Evolutionary conservation across 306 rosid genomes (phyloP).

Genomic region (Urtica urens): DNA sequence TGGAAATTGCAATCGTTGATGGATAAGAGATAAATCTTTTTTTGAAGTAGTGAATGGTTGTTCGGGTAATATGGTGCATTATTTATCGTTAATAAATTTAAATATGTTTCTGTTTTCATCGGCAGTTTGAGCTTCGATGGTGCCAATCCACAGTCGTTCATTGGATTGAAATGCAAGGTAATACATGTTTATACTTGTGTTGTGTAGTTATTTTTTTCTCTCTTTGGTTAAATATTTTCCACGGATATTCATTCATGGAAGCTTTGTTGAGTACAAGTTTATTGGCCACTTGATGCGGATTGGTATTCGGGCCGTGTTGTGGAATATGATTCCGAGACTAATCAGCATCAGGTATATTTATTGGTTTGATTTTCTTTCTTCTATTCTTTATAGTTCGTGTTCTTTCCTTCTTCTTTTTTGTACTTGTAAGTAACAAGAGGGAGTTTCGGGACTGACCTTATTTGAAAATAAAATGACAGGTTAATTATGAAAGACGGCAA

Average conservation of each 20-base stretch:
- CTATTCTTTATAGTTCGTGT: no score
- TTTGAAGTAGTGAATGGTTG: not conserved
- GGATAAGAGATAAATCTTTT: no score
- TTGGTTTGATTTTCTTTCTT: no score
- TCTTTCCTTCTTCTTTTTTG: no score
- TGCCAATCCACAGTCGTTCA: slow-evolving; percentile 55
- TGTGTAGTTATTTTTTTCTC: no score
- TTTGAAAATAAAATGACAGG: no score
- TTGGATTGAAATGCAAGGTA: slow-evolving; percentile 94
- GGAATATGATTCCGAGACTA: slow-evolving; percentile 43
- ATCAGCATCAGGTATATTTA: slow-evolving; percentile 58
- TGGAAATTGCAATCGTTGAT: no score
- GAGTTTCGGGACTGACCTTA: no score
- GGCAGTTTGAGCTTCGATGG: slow-evolving; percentile 63
- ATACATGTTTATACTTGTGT: slow-evolving; percentile 14
- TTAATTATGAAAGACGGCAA: no score
- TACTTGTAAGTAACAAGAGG: no score
- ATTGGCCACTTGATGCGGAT: slow-evolving; percentile 88
- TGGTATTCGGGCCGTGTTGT: slow-evolving; percentile 57
- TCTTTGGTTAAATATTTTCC: no score
- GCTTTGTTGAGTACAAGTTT: slow-evolving; percentile 47
- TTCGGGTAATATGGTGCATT: slow-evolving; percentile 7
- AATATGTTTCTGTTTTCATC: slow-evolving; percentile 10
- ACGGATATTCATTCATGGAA: slow-evolving; percentile 9
- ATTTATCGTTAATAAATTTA: no score